Evolutionary conservation across 495 filamentous ascomycete genomes (phyloP).

Genomic region (Aspergillus kassunensis): DNA sequence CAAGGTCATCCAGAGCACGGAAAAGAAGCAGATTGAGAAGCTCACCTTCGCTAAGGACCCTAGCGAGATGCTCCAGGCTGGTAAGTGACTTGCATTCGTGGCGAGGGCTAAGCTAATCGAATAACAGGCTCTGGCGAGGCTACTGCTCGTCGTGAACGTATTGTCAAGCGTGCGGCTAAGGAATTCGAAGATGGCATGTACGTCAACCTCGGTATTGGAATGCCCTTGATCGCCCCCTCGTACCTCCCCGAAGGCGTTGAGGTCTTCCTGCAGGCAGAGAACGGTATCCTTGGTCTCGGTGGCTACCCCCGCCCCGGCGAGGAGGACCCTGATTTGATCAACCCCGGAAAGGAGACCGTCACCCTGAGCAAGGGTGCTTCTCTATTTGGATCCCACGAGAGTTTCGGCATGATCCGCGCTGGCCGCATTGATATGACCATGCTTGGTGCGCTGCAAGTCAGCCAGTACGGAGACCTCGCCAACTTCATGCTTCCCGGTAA

Average conservation of each 20-base stretch:
- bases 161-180: slow-evolving; percentile 79
- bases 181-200: slow-evolving; percentile 95
- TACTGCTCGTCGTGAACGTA: slow-evolving; percentile 72
- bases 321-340: slow-evolving; percentile 87
- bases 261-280: slow-evolving; percentile 84
- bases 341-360: slow-evolving; percentile 91
- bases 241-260: slow-evolving; percentile 75
- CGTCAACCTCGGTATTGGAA: slow-evolving; percentile 88
- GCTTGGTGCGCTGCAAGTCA: slow-evolving; percentile 86
- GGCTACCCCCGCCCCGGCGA: slow-evolving; percentile 73
- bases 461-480: slow-evolving; percentile 56
- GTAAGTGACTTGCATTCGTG: slow-evolving; percentile 8
- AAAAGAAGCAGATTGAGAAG: slow-evolving; percentile 77
- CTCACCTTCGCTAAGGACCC: slow-evolving; percentile 67
- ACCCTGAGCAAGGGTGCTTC: slow-evolving; percentile 73
- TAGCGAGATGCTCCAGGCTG: slow-evolving; percentile 49
- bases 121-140: slow-evolving; percentile 65
- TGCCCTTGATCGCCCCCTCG: slow-evolving; percentile 81
- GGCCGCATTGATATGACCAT: slow-evolving; percentile 89
- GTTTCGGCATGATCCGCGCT: slow-evolving; percentile 88
- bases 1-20: slow-evolving; percentile 71
- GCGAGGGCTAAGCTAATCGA: slow-evolving; percentile 33
- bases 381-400: slow-evolving; percentile 80
- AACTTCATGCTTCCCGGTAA: slow-evolving; percentile 79
- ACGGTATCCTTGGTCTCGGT: slow-evolving; percentile 84